phyloP scores from a whole-genome alignment of 2,329 filamentous ascomycete species.

The Trichoderma sp. region DNA sequence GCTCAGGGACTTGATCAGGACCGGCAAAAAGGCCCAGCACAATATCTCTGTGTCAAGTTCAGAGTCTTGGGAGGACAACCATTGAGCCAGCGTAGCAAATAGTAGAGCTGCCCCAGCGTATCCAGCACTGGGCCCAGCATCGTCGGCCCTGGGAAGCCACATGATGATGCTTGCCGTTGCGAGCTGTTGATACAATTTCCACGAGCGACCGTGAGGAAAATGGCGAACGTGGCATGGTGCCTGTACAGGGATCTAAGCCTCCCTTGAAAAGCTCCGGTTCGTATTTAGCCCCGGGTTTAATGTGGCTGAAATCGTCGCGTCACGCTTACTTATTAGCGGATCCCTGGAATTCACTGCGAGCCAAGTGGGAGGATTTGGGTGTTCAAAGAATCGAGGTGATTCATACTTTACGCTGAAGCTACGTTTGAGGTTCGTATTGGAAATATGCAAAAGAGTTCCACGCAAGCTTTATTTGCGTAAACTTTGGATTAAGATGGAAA shows the following conservation, averaged over 20 bases:
- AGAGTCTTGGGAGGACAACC: not conserved
- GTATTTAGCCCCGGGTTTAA: not conserved
- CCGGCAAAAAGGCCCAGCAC: constrained; percentile 1
- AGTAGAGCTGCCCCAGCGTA: constrained; percentile 10
- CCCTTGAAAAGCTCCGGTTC: not conserved
- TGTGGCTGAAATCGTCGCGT: constrained; percentile 6
- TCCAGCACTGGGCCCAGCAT: not conserved
- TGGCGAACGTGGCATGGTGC: not conserved
- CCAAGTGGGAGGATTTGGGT: not conserved
- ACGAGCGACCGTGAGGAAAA: not conserved
- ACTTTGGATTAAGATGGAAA: not conserved
- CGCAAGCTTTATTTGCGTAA: not conserved
- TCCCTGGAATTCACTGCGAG: not conserved
- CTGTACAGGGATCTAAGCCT: not conserved
- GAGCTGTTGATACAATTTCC: not conserved
- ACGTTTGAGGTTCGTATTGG: not conserved
- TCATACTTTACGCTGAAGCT: not conserved
- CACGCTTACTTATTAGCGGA: not conserved
- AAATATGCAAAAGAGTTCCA: not conserved
- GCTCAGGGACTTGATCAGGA: not conserved
- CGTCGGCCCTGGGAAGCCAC: not conserved
- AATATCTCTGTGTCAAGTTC: constrained; percentile 12
- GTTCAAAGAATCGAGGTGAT: not conserved
- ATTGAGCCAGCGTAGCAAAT: not conserved
- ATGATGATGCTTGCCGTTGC: not conserved